phyloP scores from a whole-genome alignment of 495 filamentous ascomycete species.

The Ascodesmis nigricans region DNA sequence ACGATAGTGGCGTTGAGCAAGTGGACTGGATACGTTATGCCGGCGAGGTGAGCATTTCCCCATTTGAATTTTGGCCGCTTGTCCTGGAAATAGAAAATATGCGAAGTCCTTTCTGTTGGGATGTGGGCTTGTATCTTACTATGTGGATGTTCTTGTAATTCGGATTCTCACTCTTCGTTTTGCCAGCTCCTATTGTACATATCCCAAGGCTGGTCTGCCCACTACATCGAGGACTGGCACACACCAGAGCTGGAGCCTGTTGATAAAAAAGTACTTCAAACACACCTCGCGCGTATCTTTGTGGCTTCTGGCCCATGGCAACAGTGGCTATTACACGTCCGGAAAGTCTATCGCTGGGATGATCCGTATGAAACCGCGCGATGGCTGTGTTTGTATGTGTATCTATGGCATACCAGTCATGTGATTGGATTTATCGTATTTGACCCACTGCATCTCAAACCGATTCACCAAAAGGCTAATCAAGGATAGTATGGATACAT shows the following conservation, averaged over 20 bases:
- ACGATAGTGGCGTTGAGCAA: slow-evolving; percentile 4
- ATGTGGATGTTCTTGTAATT: slow-evolving; percentile 1
- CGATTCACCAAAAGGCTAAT: neutral
- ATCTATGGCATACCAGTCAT: slow-evolving; percentile 24
- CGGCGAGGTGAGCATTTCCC: slow-evolving; percentile 23
- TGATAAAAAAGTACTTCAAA: slow-evolving; percentile 22
- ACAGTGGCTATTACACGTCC: slow-evolving; percentile 23
- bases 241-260: slow-evolving; percentile 23
- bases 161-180: slow-evolving; percentile 1
- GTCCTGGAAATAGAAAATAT: slow-evolving; percentile 1
- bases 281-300: slow-evolving; percentile 25
- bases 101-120: neutral
- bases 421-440: slow-evolving; percentile 24
- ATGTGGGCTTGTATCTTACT: neutral
- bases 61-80: neutral
- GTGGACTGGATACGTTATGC: slow-evolving; percentile 25
- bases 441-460: neutral
- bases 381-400: slow-evolving; percentile 19
- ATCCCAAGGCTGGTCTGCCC: slow-evolving; percentile 24
- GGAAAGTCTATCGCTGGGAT: slow-evolving; percentile 28
- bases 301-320: slow-evolving; percentile 28
- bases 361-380: slow-evolving; percentile 20
- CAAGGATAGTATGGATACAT: slow-evolving; percentile 19
- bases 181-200: slow-evolving; percentile 24
- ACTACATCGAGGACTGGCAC: slow-evolving; percentile 27